Evolutionary conservation across 768 basidiomycete species (phyloP).

Genomic region (Tephrocybe rancida): DNA sequence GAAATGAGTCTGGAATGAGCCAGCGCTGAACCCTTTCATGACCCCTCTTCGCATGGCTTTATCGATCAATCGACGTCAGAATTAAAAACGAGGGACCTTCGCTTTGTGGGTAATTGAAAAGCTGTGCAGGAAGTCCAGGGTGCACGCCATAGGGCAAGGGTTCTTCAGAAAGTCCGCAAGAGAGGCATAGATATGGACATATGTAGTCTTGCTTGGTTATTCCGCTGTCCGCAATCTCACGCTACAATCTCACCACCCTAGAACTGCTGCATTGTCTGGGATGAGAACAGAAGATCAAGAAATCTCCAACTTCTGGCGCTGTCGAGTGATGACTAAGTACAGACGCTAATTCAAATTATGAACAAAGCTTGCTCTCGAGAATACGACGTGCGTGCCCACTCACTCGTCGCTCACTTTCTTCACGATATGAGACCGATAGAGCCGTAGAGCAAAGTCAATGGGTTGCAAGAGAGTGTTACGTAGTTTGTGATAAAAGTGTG

Average conservation of each 20-base stretch:
- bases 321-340: not conserved
- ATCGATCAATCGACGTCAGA: slow-evolving; percentile 6
- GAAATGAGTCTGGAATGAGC: not conserved
- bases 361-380: too few species aligned
- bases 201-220: slow-evolving; percentile 1
- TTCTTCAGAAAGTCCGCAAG: not conserved
- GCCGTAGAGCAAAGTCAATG: too few species aligned
- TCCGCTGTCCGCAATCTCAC: not conserved
- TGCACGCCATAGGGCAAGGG: slow-evolving; percentile 1
- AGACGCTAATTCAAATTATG: not conserved
- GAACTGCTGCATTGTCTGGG: not conserved
- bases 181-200: not conserved
- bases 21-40: not conserved
- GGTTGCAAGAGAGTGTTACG: too few species aligned
- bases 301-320: not conserved
- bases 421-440: too few species aligned
- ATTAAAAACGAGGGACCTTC: slow-evolving; percentile 7
- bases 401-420: too few species aligned
- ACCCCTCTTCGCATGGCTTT: not conserved
- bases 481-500: too few species aligned
- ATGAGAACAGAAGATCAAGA: not conserved
- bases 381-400: too few species aligned
- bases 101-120: not conserved
- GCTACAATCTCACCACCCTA: not conserved
- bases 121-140: slow-evolving; percentile 11